These are phyloP conservation scores for Collybia sp. DNA, from an alignment of 768 basidiomycete species.

Conservation along the genomic window DNA sequence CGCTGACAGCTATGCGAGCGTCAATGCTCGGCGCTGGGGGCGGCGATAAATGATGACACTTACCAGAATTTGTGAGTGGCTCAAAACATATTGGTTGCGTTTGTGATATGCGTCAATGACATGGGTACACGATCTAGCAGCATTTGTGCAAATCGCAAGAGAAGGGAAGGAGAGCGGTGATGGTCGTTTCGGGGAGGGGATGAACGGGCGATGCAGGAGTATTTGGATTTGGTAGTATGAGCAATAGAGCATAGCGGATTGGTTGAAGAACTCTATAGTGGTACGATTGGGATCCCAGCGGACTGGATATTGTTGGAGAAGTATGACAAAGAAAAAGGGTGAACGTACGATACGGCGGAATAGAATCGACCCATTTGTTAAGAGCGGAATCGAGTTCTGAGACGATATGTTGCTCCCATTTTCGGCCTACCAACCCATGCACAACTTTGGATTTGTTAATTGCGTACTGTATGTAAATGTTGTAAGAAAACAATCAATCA, in stretches of 20 bases:
- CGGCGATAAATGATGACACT: background rate
- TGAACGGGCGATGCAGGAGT: constrained; percentile 64
- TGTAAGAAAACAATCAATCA: background rate
- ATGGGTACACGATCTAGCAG: constrained; percentile 59
- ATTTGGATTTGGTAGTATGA: constrained; percentile 37
- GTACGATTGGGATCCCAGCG: constrained; percentile 21
- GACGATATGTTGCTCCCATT: constrained; percentile 49
- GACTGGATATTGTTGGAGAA: constrained; percentile 23
- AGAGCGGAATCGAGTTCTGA: constrained; percentile 59
- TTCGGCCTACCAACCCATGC: constrained; percentile 31
- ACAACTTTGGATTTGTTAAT: constrained; percentile 43
- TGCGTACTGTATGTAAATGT: constrained; percentile 39
- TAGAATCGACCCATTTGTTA: constrained; percentile 55
- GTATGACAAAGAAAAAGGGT: background rate
- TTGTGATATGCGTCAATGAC: constrained; percentile 39
- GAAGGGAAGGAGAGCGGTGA: constrained; percentile 35
- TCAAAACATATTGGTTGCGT: background rate
- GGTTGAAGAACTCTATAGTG: constrained; percentile 11
- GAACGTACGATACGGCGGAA: constrained; percentile 41
- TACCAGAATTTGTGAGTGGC: background rate
- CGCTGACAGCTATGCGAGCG: background rate
- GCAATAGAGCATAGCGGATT: constrained; percentile 15
- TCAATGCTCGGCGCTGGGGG: background rate
- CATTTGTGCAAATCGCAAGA: constrained; percentile 69
- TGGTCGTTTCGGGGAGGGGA: constrained; percentile 43